Evolutionary conservation across 768 basidiomycete species (phyloP), one percentile per base, ranked within the genome.

Genomic region (Chalciporus pseudorubinellus): DNA sequence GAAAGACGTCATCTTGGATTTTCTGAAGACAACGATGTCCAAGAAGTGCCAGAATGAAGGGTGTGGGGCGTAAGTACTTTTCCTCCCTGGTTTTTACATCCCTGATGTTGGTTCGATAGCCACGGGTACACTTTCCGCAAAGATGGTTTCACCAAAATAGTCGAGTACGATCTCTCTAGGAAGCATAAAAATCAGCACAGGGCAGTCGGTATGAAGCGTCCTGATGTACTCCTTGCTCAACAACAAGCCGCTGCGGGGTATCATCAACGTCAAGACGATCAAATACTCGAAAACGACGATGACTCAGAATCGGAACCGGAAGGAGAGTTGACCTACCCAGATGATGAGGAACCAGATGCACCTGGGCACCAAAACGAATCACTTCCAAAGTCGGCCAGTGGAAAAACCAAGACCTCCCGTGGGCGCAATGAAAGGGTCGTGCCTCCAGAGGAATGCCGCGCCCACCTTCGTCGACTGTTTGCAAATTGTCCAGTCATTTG

Each of bases 381-480:
- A n/a, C 73, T 84, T 39, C 86, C 88, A 3, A 80, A 79, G 65
- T 82, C 90, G 16, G 87, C 84, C 3, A 89, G 84, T 59, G 92
- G 90, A 19, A 84, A 79, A 60, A 67, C 85, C 52, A 95, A 95
- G 69, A 83, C 84, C 6, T 65, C 70, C 21, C 81, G 90, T 39
- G 92, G 92, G 12, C 80, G 92, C 36, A 89, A 90, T 59, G 97
- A 98, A 72, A 87, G 95, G 39, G 86, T 98, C 34, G 74, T 99
- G 63, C 77, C 92, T 6, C 83, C 95, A 18, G 90, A 90, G 62
- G 97, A 99, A 72, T 94, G 92, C 61, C 87, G 95, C 44, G 92
- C 91, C 13, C 97, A 98, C 69, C 79, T 99, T 38, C 87, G 94
- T 39, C 80, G 84, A 36, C 78, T 99, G 31, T 98, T 98, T 73